Percentiles rank a stretch among this genome's conserved stretches.
phyloP scores from a whole-genome alignment of 2,329 filamentous ascomycete species.

The Colletotrichum higginsianum region DNA sequence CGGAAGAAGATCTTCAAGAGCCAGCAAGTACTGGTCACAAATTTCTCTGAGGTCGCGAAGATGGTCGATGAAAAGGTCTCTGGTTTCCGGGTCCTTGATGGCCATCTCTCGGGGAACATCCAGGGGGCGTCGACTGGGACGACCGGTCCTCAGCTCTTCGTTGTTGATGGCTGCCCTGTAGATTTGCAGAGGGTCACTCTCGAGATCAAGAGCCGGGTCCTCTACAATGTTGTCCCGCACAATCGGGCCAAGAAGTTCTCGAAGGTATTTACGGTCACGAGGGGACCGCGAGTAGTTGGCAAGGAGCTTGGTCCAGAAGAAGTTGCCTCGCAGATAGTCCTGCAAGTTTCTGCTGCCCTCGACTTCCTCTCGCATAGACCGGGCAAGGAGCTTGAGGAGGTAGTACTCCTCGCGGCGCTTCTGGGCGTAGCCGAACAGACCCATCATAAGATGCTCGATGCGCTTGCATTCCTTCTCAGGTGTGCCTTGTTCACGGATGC shows the following conservation, averaged over 20 bases:
- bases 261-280: slow-evolving; percentile 91
- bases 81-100: slow-evolving; percentile 95
- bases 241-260: slow-evolving; percentile 86
- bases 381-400: slow-evolving; percentile 87
- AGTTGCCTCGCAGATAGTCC: slow-evolving; percentile 90
- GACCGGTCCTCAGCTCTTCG: slow-evolving; percentile 93
- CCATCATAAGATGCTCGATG: slow-evolving; percentile 95
- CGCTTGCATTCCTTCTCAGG: slow-evolving; percentile 94
- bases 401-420: slow-evolving; percentile 98
- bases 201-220: slow-evolving; percentile 89
- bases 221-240: slow-evolving; percentile 95
- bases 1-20: slow-evolving; percentile 85
- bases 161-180: slow-evolving; percentile 97
- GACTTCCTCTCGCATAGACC: slow-evolving; percentile 89
- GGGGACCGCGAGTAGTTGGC: slow-evolving; percentile 91
- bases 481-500: slow-evolving; percentile 85
- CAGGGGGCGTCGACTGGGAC: slow-evolving; percentile 82
- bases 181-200: slow-evolving; percentile 98
- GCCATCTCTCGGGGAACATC: slow-evolving; percentile 93
- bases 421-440: slow-evolving; percentile 95
- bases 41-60: slow-evolving; percentile 95
- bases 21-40: slow-evolving; percentile 88
- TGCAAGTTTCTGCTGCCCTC: slow-evolving; percentile 80
- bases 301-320: slow-evolving; percentile 93
- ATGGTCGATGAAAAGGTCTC: slow-evolving; percentile 93